phyloP scores from a whole-genome alignment of 371 early-diverging fungal species.

The Chytridium lagenaria region DNA sequence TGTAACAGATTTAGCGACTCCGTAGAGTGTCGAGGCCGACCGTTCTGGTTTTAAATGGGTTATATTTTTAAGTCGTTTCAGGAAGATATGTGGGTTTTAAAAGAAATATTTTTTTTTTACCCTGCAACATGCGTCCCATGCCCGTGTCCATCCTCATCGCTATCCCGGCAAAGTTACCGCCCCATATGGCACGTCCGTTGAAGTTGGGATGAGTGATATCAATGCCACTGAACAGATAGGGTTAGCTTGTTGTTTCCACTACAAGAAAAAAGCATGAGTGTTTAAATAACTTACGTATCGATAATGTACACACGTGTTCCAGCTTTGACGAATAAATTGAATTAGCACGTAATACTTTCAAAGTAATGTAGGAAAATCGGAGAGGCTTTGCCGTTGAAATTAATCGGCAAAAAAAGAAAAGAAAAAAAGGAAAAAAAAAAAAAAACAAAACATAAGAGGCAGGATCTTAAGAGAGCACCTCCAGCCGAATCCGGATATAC shows the following conservation, averaged over 20 bases:
- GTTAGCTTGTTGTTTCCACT: too few relatives aligned
- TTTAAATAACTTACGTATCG: too few relatives aligned
- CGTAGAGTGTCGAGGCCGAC: constrained; percentile 49
- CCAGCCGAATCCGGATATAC: not conserved
- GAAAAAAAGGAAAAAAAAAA: not conserved
- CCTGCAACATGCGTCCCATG: too few relatives aligned
- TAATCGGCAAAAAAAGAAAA: not conserved
- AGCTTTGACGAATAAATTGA: constrained; percentile 39
- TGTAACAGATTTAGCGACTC: constrained; percentile 73
- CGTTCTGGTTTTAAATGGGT: not conserved
- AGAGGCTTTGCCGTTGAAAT: not conserved
- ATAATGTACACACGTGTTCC: constrained; percentile 46
- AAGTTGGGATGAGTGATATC: too few relatives aligned
- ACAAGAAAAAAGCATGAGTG: too few relatives aligned
- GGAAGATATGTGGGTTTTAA: constrained; percentile 22
- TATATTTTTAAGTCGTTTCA: not conserved
- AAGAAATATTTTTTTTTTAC: too few relatives aligned
- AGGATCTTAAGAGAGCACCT: not conserved
- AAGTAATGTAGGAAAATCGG: too few relatives aligned
- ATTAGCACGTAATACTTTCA: not conserved
- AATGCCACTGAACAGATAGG: too few relatives aligned
- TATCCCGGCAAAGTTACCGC: too few relatives aligned
- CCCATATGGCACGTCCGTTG: too few relatives aligned
- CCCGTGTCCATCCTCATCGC: too few relatives aligned
- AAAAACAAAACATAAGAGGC: not conserved